phyloP scores from a whole-genome alignment of 257 asterid species.

The Thymus mandschuricus region DNA sequence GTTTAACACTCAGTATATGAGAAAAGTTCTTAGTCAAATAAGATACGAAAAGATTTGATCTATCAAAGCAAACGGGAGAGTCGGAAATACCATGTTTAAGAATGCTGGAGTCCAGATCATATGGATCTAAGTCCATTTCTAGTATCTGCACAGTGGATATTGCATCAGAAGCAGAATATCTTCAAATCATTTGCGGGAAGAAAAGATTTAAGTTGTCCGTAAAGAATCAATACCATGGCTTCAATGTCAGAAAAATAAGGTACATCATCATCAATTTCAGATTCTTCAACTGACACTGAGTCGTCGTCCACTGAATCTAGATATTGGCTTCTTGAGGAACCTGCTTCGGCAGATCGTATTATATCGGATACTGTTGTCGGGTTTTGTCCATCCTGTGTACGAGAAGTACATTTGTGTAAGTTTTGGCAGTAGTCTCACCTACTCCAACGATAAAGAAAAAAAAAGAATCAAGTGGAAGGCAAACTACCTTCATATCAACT shows the following conservation, averaged over 20 bases:
- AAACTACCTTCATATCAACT: conserved; percentile 45
- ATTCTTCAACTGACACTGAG: conserved; percentile 62
- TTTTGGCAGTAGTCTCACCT: conserved; percentile 24
- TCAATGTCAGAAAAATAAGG: conserved; percentile 95
- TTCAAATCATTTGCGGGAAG: neutral
- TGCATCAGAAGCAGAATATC: conserved; percentile 22
- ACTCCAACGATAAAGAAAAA: conserved; percentile 3
- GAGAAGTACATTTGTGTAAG: conserved; percentile 30
- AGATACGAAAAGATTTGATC: conserved; percentile 4
- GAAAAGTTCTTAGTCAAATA: conserved; percentile 14
- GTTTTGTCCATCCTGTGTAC: conserved; percentile 52
- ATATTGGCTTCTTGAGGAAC: conserved; percentile 40
- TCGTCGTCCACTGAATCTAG: conserved; percentile 48
- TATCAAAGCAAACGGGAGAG: conserved; percentile 28
- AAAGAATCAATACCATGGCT: conserved; percentile 72
- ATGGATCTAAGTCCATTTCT: conserved; percentile 91
- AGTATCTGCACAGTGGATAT: conserved; percentile 65
- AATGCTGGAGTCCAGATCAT: conserved; percentile 56
- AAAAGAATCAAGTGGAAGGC: conserved; percentile 7
- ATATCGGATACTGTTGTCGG: conserved; percentile 39
- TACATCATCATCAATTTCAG: conserved; percentile 74
- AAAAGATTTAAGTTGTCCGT: conserved; percentile 24
- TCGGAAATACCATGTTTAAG: conserved; percentile 55
- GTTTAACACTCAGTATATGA: conserved; percentile 1
- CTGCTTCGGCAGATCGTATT: conserved; percentile 48